Base-by-base conservation (phyloP, 495 filamentous ascomycete genomes). In the Pseudevernia furfuracea region DNA sequence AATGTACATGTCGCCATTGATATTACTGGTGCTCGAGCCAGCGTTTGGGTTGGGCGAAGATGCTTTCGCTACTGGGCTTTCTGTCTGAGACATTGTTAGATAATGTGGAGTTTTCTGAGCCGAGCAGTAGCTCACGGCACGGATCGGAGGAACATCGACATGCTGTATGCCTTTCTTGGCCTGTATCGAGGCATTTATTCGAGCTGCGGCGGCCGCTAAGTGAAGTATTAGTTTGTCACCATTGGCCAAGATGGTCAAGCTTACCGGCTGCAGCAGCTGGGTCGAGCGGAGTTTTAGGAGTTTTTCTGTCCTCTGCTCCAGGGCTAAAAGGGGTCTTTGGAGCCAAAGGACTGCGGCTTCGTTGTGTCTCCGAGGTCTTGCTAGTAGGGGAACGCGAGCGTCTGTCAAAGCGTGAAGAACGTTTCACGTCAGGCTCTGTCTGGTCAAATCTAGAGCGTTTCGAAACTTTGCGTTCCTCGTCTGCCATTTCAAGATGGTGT, bases 401-500 rank as follows among this genome's bases (percentile, higher is more conserved):
- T 65, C 89, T 85, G 73, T 96, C 91, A 71, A 92, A 94, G 69
- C 90, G 82, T 37, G 89, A 91, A 32, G 74, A 70, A 23, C 87
- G 84, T 65, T 85, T 85, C 38, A 84, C 84, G 68, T 92, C 89
- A 9, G 89, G 85, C 70, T 91, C 91, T 48, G 83, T 92, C 73
- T 93, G 87, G 72, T 96, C 92, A 73, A 96, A 96, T 69, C 92
- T 90, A 57, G 92, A 96, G 58, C 92, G 87, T 80, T 94, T 95
- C 15, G 82, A 77, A 66, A 76, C 77, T 61, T 88, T 87, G 72
- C 85, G 82, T 68, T 90, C 88, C 52, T 90, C 83, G 69, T 95
- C 92, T 64, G 87, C 85, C 91, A 95, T 96, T 12, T 32, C 32
- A 48, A 55, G 17, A 34, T 21, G 49, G 3, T 30, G 10, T 32